Conservation (phyloP, 1,139 yeast species). For the Pichia kudriavzevii region DNA sequence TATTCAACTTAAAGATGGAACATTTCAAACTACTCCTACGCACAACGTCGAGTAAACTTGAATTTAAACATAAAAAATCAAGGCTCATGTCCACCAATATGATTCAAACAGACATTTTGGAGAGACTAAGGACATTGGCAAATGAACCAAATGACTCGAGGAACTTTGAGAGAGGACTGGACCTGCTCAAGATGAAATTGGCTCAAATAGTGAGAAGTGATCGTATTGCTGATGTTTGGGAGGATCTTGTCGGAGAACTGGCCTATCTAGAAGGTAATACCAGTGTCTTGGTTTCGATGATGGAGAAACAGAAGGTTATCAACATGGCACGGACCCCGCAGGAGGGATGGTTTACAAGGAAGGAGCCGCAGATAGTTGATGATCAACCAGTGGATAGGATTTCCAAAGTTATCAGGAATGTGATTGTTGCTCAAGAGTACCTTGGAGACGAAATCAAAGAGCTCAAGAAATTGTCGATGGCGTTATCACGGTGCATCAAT, state of each 20-base stretch:
- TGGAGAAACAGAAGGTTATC: constrained; percentile 5
- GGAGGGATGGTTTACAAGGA: not conserved
- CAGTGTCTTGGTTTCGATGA: constrained; percentile 10
- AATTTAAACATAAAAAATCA: constrained; percentile 10
- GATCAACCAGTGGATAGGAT: constrained; percentile 8
- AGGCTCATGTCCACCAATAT: constrained; percentile 10
- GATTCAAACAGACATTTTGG: constrained; percentile 8
- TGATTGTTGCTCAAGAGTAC: constrained; percentile 11
- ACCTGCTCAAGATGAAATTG: constrained; percentile 9
- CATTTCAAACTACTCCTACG: constrained; percentile 9
- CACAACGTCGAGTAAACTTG: constrained; percentile 11
- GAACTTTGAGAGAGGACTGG: constrained; percentile 15
- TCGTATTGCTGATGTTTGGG: constrained; percentile 16
- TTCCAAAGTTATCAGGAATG: constrained; percentile 15
- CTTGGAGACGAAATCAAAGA: constrained; percentile 17
- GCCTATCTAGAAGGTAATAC: constrained; percentile 13
- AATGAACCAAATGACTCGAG: constrained; percentile 7
- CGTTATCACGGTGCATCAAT: constrained; percentile 9
- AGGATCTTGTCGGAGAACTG: constrained; percentile 16
- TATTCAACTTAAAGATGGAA: too few relatives aligned
- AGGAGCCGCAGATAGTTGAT: not conserved
- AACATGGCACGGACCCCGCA: too few relatives aligned
- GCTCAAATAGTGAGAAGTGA: constrained; percentile 14
- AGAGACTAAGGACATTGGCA: constrained; percentile 6
- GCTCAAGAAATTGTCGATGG: constrained; percentile 9